A percentile compares a stretch with the other conserved stretches of the same genome.
Conservation (phyloP, 1,284 basidiomycete species). For the Boletus austroedulis region DNA sequence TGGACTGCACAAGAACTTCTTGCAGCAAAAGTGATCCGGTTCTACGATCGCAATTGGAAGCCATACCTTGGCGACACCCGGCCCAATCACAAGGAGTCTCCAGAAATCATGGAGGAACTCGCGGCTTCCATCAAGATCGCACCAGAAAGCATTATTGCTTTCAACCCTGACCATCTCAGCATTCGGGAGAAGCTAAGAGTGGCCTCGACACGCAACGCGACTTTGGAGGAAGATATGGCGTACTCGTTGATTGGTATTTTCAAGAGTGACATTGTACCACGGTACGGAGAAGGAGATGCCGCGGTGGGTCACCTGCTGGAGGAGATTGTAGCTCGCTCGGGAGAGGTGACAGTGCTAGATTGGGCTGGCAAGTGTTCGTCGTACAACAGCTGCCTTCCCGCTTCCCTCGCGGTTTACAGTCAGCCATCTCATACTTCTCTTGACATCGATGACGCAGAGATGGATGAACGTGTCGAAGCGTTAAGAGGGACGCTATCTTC, state of each 20-base stretch:
- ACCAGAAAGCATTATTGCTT: neutral
- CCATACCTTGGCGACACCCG: neutral
- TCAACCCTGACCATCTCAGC: neutral
- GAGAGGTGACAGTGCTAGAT: neutral
- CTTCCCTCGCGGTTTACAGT: neutral
- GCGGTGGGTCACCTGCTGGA: neutral
- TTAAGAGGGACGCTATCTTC: neutral
- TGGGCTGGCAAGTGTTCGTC: neutral
- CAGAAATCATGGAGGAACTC: neutral
- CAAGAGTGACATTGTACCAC: neutral
- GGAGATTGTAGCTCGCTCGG: neutral
- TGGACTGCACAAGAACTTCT: slow-evolving; percentile 23
- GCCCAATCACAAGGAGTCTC: neutral
- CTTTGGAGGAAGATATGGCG: neutral
- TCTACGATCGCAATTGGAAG: neutral
- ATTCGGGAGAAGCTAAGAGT: neutral
- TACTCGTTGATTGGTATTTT: neutral
- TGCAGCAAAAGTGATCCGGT: slow-evolving; percentile 7
- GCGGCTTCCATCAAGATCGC: neutral
- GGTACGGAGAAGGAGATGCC: neutral
- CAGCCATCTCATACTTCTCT: neutral
- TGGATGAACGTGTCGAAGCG: neutral
- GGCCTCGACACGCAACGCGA: neutral
- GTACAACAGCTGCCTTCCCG: neutral
- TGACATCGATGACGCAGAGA: neutral